Conservation (phyloP, 106 monocot species). For the Allium sativum region DNA sequence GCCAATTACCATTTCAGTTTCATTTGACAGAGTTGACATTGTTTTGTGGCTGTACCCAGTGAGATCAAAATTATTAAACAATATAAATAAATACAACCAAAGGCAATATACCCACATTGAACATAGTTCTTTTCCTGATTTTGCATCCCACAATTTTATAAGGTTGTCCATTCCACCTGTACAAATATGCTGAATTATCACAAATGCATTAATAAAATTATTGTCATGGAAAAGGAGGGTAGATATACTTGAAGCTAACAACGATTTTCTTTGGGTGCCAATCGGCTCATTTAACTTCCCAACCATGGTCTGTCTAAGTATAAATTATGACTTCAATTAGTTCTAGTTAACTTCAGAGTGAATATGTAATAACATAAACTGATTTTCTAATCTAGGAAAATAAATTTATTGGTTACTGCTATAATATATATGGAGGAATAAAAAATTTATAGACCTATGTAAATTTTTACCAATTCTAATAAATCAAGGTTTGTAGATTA, state of each 20-base stretch:
- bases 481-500: no score
- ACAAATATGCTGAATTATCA: no score
- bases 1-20: conserved; percentile 99
- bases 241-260: conserved; percentile 88
- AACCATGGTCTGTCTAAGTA: conserved; percentile 95
- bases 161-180: conserved; percentile 98
- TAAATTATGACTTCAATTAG: no score
- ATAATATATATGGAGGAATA: no score
- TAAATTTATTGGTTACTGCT: no score
- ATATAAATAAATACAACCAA: neutral
- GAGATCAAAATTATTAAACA: conserved; percentile 6
- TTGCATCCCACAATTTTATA: conserved; percentile 99
- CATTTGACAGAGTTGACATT: conserved; percentile 92
- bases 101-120: conserved; percentile 42
- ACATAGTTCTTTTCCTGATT: conserved; percentile 72
- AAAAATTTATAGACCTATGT: no score
- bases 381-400: no score
- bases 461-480: no score
- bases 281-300: conserved; percentile 97
- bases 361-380: no score
- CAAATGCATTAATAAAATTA: conserved; percentile 2
- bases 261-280: conserved; percentile 91
- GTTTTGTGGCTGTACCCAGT: conserved; percentile 84
- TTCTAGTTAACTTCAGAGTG: no score
- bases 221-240: no score